Conservation (phyloP, 2,329 filamentous ascomycete genomes). For the Ophiostoma sp. region DNA sequence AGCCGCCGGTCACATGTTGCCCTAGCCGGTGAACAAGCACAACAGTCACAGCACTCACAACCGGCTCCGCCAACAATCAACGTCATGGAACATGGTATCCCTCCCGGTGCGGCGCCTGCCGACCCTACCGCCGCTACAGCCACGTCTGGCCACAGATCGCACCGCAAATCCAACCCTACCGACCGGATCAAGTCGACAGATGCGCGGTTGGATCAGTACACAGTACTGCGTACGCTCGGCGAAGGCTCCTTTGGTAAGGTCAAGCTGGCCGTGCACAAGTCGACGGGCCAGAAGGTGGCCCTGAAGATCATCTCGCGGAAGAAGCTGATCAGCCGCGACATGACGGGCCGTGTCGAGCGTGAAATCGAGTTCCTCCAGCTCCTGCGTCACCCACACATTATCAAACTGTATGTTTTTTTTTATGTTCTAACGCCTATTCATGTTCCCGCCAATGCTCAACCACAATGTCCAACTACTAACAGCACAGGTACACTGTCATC, state of each 20-base stretch:
- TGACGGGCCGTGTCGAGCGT: constrained; percentile 94
- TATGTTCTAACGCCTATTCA: not conserved
- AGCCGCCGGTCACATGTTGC: constrained; percentile 46
- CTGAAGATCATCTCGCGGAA: constrained; percentile 96
- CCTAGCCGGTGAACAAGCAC: constrained; percentile 23
- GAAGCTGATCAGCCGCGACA: constrained; percentile 93
- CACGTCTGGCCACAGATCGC: constrained; percentile 22
- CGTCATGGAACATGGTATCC: constrained; percentile 32
- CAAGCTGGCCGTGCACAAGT: constrained; percentile 88
- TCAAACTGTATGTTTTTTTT: constrained; percentile 70
- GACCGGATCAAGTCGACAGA: constrained; percentile 34
- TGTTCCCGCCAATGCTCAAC: not conserved
- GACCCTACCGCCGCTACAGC: constrained; percentile 26
- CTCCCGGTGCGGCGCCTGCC: constrained; percentile 23
- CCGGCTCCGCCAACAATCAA: constrained; percentile 36
- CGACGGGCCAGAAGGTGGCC: constrained; percentile 90
- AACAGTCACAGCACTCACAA: constrained; percentile 21
- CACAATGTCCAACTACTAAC: not conserved
- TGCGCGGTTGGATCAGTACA: constrained; percentile 65
- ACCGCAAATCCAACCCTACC: constrained; percentile 21
- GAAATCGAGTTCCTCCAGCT: constrained; percentile 98
- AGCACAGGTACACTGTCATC: constrained; percentile 80
- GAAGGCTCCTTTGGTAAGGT: constrained; percentile 99
- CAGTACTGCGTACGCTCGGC: constrained; percentile 81
- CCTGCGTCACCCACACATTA: constrained; percentile 94